phyloP scores from a whole-genome alignment of 345 rosid species.

The Adansonia digitata region DNA sequence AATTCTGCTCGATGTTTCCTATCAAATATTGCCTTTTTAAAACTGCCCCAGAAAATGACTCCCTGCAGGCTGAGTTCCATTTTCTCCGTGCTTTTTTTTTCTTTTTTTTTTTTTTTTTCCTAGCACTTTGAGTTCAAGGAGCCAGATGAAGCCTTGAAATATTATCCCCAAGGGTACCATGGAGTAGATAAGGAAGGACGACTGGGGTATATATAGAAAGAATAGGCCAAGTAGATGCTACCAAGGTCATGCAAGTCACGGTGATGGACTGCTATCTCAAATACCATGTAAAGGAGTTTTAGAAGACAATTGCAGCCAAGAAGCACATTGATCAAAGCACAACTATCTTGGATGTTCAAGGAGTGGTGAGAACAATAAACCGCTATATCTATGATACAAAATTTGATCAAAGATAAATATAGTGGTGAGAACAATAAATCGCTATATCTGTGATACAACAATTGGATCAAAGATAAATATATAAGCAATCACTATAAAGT shows the following conservation, averaged over 20 bases:
- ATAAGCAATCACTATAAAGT: constrained; percentile 1
- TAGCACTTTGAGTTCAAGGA: constrained; percentile 85
- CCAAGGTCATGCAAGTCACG: constrained; percentile 90
- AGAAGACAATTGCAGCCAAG: constrained; percentile 77
- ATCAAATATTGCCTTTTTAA: not conserved
- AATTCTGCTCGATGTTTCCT: not conserved
- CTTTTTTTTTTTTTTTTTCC: not conserved
- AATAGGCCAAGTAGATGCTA: constrained; percentile 73
- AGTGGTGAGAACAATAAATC: constrained; percentile 66
- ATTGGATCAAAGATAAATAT: not conserved
- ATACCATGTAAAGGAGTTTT: constrained; percentile 91
- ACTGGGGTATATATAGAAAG: constrained; percentile 81
- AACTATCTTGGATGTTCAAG: constrained; percentile 92
- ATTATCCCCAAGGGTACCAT: constrained; percentile 93
- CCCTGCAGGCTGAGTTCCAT: not conserved
- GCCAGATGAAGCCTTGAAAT: constrained; percentile 50
- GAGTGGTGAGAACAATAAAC: constrained; percentile 72
- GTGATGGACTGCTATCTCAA: constrained; percentile 81
- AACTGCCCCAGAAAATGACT: not conserved
- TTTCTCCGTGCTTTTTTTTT: not conserved
- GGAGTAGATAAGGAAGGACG: constrained; percentile 92
- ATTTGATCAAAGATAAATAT: not conserved
- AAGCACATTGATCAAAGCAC: constrained; percentile 92
- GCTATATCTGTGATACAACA: not conserved
- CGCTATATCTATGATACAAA: not conserved